Evolutionary conservation across 1,139 yeast species (phyloP), one percentile per base, ranked within the genome.

Genomic region (Suhomyces ambrosiae): DNA sequence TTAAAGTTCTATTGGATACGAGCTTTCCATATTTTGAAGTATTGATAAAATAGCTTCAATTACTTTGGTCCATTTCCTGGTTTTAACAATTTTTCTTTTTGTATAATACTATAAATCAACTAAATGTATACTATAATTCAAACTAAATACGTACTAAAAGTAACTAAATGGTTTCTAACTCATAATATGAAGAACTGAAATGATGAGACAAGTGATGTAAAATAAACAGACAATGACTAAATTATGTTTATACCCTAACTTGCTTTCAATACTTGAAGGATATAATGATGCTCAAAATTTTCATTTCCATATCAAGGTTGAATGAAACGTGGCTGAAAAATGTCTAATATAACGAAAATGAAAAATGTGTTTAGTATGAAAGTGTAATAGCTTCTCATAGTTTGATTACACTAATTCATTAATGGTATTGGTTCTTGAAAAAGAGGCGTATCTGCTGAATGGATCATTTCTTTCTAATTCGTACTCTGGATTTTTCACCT

Each of bases 401-500:
- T 6, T 18, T n/a, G n/a, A 7, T 23, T 11, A 23, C 44, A 11
- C 21, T 8, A 18, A 18, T 18, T 18, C 21, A 18, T 55, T 60
- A 45, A 54, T 42, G 24, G 62, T 58, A 43, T 53, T 53, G 27
- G 53, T 37, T 33, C 59, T 46, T 12, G 60, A 55, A 44, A 58
- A 58, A 2, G 61, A 56, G 4, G 60, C 60, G 32, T 55, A 58
- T 38, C 49, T 53, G 41, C 54, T 45, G 49, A 58, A 58, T 5
- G 60, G 60, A 33, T 56, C 61, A 34, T 45, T 50, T 38, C 63
- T 49, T 35, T 58, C 60, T 54, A 56, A 54, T 31, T 58, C 63
- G 32, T 58, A 54, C 42, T 58, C 63, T 3, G 60, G 61, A 44
- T 58, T 56, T 19, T 42, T 46, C 19, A 35, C 43, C 41, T 47